These are phyloP conservation scores for Elongisporangium undulatum DNA, from an alignment of 352 stramenopile genomes.

Conservation along the genomic window DNA sequence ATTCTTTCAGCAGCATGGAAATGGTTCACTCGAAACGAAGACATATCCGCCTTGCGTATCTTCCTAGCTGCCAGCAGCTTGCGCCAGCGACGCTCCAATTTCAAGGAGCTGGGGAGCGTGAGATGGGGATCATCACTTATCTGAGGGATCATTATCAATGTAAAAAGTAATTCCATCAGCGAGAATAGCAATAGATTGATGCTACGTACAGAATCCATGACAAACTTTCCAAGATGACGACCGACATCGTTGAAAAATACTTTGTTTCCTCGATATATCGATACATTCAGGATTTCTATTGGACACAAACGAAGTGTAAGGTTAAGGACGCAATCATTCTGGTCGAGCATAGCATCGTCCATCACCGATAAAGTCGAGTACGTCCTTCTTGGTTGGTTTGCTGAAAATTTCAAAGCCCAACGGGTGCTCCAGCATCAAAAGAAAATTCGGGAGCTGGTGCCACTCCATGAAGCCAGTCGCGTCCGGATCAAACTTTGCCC, in stretches of 20 bases:
- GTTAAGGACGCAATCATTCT: background rate
- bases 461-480: slow-evolving; percentile 80
- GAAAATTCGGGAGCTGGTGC: slow-evolving; percentile 54
- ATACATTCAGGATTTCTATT: slow-evolving; percentile 43
- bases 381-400: slow-evolving; percentile 35
- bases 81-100: slow-evolving; percentile 54
- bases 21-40: slow-evolving; percentile 45
- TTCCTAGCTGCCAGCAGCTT: slow-evolving; percentile 48
- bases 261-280: slow-evolving; percentile 54
- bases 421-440: slow-evolving; percentile 53
- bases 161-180: background rate
- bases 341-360: slow-evolving; percentile 6
- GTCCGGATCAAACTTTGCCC: slow-evolving; percentile 78
- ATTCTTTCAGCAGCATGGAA: slow-evolving; percentile 41
- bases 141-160: background rate
- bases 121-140: background rate
- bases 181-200: background rate
- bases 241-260: slow-evolving; percentile 69
- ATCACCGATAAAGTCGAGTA: slow-evolving; percentile 44
- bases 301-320: background rate
- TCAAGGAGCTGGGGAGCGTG: slow-evolving; percentile 34
- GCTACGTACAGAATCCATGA: slow-evolving; percentile 42
- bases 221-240: slow-evolving; percentile 46
- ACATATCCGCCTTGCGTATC: slow-evolving; percentile 48
- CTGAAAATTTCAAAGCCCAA: slow-evolving; percentile 53